These are phyloP conservation scores for Trichoderma guizhouense DNA, from an alignment of 2,329 filamentous ascomycete species.

Conservation along the genomic window DNA sequence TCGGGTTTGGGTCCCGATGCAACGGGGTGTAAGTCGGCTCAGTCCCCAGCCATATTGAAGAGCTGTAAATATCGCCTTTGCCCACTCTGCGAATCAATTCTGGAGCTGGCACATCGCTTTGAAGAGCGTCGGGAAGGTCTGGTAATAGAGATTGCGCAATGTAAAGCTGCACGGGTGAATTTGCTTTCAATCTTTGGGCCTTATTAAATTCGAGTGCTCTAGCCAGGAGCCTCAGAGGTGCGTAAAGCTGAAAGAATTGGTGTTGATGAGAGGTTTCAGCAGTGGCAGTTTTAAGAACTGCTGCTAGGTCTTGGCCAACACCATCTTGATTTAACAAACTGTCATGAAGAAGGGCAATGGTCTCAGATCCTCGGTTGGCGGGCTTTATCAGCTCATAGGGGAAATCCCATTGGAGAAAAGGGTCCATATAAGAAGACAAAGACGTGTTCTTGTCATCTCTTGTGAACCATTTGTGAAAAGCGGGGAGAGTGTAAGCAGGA, in stretches of 20 bases:
- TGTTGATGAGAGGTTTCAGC: constrained; percentile 22
- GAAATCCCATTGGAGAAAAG: constrained; percentile 32
- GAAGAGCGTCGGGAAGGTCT: constrained; percentile 62
- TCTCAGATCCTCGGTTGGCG: constrained; percentile 19
- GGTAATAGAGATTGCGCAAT: constrained; percentile 76
- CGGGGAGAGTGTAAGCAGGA: constrained; percentile 42
- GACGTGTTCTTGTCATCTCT: background rate
- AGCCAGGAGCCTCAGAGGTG: constrained; percentile 63
- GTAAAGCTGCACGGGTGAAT: constrained; percentile 58
- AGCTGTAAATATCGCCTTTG: constrained; percentile 80
- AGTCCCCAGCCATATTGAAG: constrained; percentile 83
- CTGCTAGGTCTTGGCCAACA: constrained; percentile 31
- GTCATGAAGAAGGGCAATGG: constrained; percentile 27
- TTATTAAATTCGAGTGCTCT: constrained; percentile 51
- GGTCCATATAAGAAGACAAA: constrained; percentile 30
- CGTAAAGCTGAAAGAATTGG: constrained; percentile 55
- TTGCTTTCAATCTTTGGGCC: constrained; percentile 17
- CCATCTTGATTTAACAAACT: constrained; percentile 28
- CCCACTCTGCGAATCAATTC: constrained; percentile 59
- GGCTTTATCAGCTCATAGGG: constrained; percentile 40
- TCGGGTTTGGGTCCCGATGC: constrained; percentile 91
- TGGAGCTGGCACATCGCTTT: constrained; percentile 66
- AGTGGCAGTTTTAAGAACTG: constrained; percentile 30
- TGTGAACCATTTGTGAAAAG: constrained; percentile 58
- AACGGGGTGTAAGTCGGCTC: constrained; percentile 86